Base-by-base conservation (phyloP, 2,329 filamentous ascomycete species). In the Knoxdaviesia proteae region DNA sequence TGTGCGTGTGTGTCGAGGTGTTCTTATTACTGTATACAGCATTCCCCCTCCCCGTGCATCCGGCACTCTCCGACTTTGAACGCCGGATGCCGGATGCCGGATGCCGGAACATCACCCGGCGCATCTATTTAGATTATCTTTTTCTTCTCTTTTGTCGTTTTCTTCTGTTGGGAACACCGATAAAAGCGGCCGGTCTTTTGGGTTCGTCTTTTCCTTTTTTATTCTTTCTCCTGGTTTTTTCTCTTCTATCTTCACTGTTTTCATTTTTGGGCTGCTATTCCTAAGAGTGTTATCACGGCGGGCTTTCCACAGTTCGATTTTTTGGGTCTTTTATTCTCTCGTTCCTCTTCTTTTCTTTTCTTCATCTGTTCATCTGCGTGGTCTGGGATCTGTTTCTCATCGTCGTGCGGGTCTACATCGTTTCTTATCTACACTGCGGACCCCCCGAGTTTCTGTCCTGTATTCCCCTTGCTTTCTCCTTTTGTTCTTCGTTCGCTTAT, bases 401-500 rank as follows among this genome's bases (percentile, higher is more conserved):
- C 42, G 34, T 42, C 30, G 30, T 38, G 44, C 34, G 7, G 7
- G 33, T 42, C 11, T 30, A 32, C 42, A 39, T 40, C 31, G 20
- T 20, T 40, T 47, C 32, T 30, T 20, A 20, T 20, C 20, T 20
- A 3, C 20, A 20, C 20, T 3, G 20, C 20, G 20, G 20, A 20
- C 20, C 20, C 20, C 20, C 20, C 20, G 20, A 20, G 20, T 20
- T 20, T 20, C 20, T 20, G 20, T 20, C 39, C 34, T 40, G 35
- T 37, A 36, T 30, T 39, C 8, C 38, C 33, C 30, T n/a, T 40
- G n/a, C 30, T 29, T 38, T 45, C 6, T 35, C 33, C 31, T 20
- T 42, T 46, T 39, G 7, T 29, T 31, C 36, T 46, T 34, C 8
- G 40, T 33, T 44, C 32, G 34, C n/a, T 40, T 36, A 32, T 42